Evolutionary conservation across 495 filamentous ascomycete genomes (phyloP).

Genomic region (Podospora bellae-mahoneyi): DNA sequence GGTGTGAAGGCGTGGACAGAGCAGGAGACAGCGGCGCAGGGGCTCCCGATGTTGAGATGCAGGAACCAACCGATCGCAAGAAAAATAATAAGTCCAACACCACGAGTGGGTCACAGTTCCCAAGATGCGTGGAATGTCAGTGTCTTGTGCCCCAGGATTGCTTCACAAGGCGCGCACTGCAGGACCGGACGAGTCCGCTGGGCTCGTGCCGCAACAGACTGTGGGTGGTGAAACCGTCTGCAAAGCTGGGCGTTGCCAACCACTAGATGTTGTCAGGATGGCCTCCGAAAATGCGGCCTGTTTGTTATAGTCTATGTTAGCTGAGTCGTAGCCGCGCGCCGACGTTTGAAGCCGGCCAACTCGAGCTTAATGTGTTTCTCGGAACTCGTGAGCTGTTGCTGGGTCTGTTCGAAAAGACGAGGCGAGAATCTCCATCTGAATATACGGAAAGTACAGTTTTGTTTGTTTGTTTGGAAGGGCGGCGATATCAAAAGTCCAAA

Average conservation of each 20-base stretch:
- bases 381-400: slow-evolving; percentile 1
- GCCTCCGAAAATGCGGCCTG: neutral
- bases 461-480: neutral
- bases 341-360: neutral
- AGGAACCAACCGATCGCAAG: neutral
- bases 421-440: slow-evolving; percentile 14
- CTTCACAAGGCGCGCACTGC: slow-evolving; percentile 8
- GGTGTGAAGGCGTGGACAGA: slow-evolving; percentile 1
- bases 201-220: slow-evolving; percentile 13
- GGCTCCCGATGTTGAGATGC: neutral
- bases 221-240: slow-evolving; percentile 11
- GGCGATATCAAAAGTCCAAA: neutral
- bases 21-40: neutral
- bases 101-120: neutral
- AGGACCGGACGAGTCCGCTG: slow-evolving; percentile 3
- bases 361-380: slow-evolving; percentile 5
- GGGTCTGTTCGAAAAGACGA: slow-evolving; percentile 6
- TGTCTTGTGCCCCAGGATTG: slow-evolving; percentile 4
- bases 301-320: neutral
- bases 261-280: neutral
- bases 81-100: slow-evolving; percentile 1
- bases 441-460: neutral
- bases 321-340: slow-evolving; percentile 5
- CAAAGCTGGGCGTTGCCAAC: neutral
- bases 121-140: slow-evolving; percentile 7